Conservation (phyloP, 805 yeast genomes). For the Candida berthetii region DNA sequence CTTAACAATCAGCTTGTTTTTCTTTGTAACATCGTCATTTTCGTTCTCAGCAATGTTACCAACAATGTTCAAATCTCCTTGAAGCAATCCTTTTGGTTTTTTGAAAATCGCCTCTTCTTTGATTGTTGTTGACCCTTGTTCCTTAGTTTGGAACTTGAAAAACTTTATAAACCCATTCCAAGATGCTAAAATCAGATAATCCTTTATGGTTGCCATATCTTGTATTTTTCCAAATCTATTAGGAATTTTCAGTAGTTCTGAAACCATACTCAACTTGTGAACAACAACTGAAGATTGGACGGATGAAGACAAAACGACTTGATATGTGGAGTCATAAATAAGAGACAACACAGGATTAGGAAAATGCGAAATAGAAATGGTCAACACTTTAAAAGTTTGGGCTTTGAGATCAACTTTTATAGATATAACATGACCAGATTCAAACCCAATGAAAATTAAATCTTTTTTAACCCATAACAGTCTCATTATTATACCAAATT, state of each 20-base stretch:
- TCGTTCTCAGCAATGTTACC: constrained; percentile 23
- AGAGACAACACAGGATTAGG: constrained; percentile 55
- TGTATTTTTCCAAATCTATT: constrained; percentile 31
- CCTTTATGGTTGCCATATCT: constrained; percentile 15
- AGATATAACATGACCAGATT: constrained; percentile 56
- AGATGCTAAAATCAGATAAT: constrained; percentile 28
- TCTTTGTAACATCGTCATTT: constrained; percentile 14
- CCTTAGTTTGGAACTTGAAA: constrained; percentile 13
- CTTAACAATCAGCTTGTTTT: constrained; percentile 17
- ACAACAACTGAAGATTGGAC: constrained; percentile 35
- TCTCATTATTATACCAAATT: constrained; percentile 66
- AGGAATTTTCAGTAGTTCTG: neutral
- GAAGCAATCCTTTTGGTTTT: constrained; percentile 18
- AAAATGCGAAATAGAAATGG: constrained; percentile 24
- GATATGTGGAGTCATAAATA: constrained; percentile 18
- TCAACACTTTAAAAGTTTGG: constrained; percentile 4
- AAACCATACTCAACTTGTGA: constrained; percentile 15
- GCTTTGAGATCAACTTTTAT: constrained; percentile 16
- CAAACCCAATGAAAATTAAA: constrained; percentile 54
- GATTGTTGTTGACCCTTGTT: constrained; percentile 5
- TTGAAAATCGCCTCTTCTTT: constrained; percentile 9
- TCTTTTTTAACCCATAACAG: constrained; percentile 29
- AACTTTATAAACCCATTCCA: constrained; percentile 47
- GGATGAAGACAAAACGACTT: constrained; percentile 37
- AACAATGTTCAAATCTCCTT: constrained; percentile 18